Percentiles rank a stretch among this genome's conserved stretches.
phyloP scores from a whole-genome alignment of 1,284 basidiomycete species.

The Fomes fomentarius region DNA sequence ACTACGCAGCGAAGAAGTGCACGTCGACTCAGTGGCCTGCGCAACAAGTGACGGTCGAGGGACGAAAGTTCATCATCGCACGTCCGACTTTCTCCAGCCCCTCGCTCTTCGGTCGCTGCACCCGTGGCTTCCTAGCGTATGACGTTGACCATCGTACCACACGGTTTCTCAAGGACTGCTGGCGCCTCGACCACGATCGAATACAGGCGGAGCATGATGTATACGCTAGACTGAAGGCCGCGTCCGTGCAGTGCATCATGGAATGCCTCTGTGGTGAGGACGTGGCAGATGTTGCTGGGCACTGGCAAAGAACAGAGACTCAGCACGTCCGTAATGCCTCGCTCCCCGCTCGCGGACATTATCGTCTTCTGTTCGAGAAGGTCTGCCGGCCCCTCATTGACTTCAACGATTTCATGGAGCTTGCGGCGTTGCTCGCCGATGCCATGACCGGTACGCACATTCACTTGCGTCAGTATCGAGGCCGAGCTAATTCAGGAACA shows the following conservation, averaged over 20 bases:
- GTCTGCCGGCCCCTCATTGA: too few species aligned
- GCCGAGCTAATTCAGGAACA: too few species aligned
- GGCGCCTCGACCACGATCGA: background rate
- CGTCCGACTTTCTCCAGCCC: background rate
- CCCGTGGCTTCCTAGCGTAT: background rate
- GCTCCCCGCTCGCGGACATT: too few species aligned
- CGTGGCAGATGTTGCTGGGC: too few species aligned
- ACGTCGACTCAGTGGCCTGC: background rate
- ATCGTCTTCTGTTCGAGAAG: too few species aligned
- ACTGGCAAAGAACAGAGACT: too few species aligned
- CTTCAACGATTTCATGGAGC: too few species aligned
- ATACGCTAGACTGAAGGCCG: background rate
- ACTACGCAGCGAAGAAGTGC: background rate
- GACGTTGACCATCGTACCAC: background rate
- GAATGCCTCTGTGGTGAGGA: background rate
- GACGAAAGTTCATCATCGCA: background rate
- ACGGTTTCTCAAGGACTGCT: constrained; percentile 16
- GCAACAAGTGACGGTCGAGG: background rate
- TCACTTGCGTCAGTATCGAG: too few species aligned
- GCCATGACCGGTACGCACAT: too few species aligned
- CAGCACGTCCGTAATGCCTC: too few species aligned
- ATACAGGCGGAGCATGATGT: background rate
- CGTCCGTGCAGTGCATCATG: background rate
- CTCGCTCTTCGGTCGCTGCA: constrained; percentile 2
- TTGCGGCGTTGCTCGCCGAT: too few species aligned